Conservation (phyloP, 1,139 yeast species). For the Saccharomyces hybrid region DNA sequence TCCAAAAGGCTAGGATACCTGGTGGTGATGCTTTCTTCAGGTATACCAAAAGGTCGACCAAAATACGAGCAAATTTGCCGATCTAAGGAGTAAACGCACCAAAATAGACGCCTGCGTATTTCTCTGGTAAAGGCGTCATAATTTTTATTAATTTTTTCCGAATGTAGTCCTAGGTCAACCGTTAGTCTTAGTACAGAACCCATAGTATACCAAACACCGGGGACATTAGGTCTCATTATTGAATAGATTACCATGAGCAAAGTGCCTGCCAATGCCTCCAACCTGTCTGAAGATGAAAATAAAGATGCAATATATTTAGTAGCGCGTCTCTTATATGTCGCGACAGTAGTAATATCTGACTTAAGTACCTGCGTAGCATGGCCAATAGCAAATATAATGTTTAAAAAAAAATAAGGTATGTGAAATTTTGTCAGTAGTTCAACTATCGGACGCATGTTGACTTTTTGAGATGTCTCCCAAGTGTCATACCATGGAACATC, state of each 20-base stretch:
- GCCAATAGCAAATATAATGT: constrained; percentile 74
- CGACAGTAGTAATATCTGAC: constrained; percentile 61
- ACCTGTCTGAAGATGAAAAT: constrained; percentile 49
- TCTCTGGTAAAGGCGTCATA: constrained; percentile 55
- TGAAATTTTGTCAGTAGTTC: constrained; percentile 41
- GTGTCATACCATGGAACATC: constrained; percentile 21
- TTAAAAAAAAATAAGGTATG: constrained; percentile 52
- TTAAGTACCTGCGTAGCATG: constrained; percentile 67
- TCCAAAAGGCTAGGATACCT: constrained; percentile 68
- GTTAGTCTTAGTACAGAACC: constrained; percentile 76
- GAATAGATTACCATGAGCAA: constrained; percentile 63
- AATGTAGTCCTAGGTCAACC: constrained; percentile 77
- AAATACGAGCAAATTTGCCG: constrained; percentile 68
- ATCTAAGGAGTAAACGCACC: constrained; percentile 85
- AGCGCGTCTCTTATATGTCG: constrained; percentile 67
- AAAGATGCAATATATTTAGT: constrained; percentile 52
- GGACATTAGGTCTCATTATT: constrained; percentile 66
- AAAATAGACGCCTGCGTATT: constrained; percentile 67
- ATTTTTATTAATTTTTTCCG: constrained; percentile 42
- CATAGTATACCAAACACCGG: constrained; percentile 88
- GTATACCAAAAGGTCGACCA: constrained; percentile 68
- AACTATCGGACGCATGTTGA: constrained; percentile 5
- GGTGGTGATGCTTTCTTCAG: constrained; percentile 59
- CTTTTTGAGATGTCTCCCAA: constrained; percentile 6
- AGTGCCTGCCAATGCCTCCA: constrained; percentile 69